These are phyloP conservation scores for Boletus sp. DNA, from an alignment of 768 basidiomycete species.

Conservation along the genomic window DNA sequence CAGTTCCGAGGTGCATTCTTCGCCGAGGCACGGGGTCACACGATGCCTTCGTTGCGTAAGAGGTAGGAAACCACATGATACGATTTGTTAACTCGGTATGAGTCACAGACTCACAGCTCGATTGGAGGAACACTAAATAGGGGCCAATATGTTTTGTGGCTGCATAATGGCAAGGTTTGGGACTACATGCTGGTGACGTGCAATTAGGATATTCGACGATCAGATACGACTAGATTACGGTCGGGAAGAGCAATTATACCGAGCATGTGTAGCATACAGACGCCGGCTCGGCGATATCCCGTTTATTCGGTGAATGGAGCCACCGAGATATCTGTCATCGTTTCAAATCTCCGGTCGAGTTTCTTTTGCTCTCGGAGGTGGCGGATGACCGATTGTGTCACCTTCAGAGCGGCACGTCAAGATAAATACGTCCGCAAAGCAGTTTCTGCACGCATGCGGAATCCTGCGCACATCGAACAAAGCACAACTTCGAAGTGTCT, in stretches of 20 bases:
- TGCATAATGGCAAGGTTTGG: neutral
- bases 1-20: conserved; percentile 7
- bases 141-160: conserved; percentile 2
- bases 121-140: conserved; percentile 4
- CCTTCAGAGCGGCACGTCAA: neutral
- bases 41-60: neutral
- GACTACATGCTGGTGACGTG: neutral
- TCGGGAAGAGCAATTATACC: neutral
- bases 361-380: neutral
- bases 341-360: neutral
- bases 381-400: neutral
- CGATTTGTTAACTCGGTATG: neutral
- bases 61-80: conserved; percentile 3
- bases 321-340: neutral
- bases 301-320: neutral
- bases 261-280: neutral
- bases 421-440: conserved; percentile 1
- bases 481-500: neutral
- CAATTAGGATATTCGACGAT: neutral
- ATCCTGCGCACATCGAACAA: neutral
- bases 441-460: neutral
- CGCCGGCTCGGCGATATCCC: neutral
- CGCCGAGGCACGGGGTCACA: conserved; percentile 7
- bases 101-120: neutral
- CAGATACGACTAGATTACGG: neutral